These are phyloP conservation scores for Fusarium keratoplasticum DNA, from an alignment of 2,329 filamentous ascomycete species.

Conservation along the genomic window DNA sequence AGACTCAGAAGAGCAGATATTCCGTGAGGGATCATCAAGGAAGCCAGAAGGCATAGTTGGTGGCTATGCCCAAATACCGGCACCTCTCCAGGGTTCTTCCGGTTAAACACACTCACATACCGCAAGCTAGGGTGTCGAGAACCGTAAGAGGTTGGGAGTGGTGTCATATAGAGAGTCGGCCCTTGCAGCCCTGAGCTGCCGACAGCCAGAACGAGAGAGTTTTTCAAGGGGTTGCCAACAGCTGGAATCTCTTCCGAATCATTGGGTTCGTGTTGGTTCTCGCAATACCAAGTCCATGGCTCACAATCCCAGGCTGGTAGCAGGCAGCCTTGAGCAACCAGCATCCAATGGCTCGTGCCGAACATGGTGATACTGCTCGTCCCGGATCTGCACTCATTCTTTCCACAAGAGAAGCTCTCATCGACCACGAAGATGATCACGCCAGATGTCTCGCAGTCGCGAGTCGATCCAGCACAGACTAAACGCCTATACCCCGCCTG, in stretches of 20 bases:
- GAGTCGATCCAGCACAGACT: conserved; percentile 16
- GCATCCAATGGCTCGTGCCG: conserved; percentile 15
- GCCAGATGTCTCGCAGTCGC: conserved; percentile 9
- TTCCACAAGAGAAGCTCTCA: conserved; percentile 12
- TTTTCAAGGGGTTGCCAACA: conserved; percentile 1
- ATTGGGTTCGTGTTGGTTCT: conserved; percentile 14
- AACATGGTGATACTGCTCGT: neutral
- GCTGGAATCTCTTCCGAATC: neutral
- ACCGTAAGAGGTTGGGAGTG: neutral
- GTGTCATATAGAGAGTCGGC: conserved; percentile 5
- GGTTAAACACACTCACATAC: conserved; percentile 14
- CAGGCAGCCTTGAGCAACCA: neutral
- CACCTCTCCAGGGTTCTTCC: neutral
- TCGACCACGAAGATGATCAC: conserved; percentile 3
- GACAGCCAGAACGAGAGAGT: neutral
- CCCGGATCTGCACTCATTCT: conserved; percentile 14
- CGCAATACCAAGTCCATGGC: conserved; percentile 8
- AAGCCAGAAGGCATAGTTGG: neutral
- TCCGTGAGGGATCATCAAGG: conserved; percentile 1
- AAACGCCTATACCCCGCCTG: neutral
- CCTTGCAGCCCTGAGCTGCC: conserved; percentile 1
- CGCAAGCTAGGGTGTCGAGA: conserved; percentile 4
- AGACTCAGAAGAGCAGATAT: neutral
- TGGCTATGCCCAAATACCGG: conserved; percentile 14
- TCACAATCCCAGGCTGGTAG: neutral